Conservation (phyloP, 768 basidiomycete species). For the Chalciporus piperatus region DNA sequence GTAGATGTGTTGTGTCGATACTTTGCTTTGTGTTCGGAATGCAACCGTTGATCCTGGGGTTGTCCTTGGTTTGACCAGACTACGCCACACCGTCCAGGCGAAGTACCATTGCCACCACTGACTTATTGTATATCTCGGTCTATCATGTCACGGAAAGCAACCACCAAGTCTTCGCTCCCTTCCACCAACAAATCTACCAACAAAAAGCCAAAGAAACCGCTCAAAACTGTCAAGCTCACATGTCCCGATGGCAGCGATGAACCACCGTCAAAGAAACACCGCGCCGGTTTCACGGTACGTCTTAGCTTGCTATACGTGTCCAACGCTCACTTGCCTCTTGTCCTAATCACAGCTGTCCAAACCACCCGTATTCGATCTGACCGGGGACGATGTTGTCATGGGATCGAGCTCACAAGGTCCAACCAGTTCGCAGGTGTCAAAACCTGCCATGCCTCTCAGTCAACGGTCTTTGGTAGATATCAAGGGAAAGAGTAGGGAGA, state of each 20-base stretch:
- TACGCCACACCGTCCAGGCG: too few relatives aligned
- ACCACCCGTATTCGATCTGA: conserved; percentile 23
- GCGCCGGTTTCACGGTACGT: conserved; percentile 12
- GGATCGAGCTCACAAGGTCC: conserved; percentile 6
- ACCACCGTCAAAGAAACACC: conserved; percentile 21
- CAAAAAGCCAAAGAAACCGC: conserved; percentile 12
- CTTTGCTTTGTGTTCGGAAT: too few relatives aligned
- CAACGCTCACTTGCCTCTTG: not conserved
- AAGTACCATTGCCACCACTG: too few relatives aligned
- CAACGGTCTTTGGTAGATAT: conserved; percentile 4
- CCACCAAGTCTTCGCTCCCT: conserved; percentile 3
- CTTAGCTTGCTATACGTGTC: not conserved
- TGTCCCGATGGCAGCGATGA: conserved; percentile 13
- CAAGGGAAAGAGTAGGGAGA: conserved; percentile 27
- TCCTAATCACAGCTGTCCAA: conserved; percentile 16
- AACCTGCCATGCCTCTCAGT: not conserved
- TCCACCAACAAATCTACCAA: conserved; percentile 10
- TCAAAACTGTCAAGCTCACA: conserved; percentile 26
- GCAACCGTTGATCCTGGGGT: too few relatives aligned
- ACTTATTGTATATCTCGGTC: not conserved
- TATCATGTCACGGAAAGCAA: conserved; percentile 22
- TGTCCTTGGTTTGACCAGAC: too few relatives aligned
- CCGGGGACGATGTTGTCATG: conserved; percentile 8
- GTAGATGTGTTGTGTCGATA: too few relatives aligned
- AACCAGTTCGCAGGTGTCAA: not conserved